Percentiles rank a stretch among this genome's conserved stretches.
These are phyloP conservation scores for Plasmodium sp. DNA, from an alignment of 169 alveolate species.

Conservation along the genomic window DNA sequence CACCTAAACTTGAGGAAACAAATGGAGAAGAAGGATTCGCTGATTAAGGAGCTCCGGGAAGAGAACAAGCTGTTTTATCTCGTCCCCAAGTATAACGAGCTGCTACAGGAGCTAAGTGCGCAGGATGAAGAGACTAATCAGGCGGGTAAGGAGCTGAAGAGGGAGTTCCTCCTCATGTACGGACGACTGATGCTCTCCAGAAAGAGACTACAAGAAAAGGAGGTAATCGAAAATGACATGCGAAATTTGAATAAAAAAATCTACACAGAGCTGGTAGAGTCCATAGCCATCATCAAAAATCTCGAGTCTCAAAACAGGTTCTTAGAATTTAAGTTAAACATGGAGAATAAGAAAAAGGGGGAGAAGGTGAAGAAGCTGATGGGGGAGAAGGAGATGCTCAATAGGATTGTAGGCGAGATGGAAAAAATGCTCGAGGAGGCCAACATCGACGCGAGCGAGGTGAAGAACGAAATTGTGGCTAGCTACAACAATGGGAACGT, in stretches of 20 bases:
- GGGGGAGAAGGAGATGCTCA: conserved; percentile 13
- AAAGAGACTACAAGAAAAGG: conserved; percentile 79
- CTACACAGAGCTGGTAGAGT: conserved; percentile 80
- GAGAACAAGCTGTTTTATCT: conserved; percentile 76
- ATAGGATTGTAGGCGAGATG: conserved; percentile 21
- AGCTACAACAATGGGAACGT: conserved; percentile 28
- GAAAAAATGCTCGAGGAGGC: conserved; percentile 42
- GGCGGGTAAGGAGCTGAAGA: conserved; percentile 73
- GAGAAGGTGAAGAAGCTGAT: conserved; percentile 21
- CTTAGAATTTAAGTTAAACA: conserved; percentile 35
- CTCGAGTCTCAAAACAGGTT: conserved; percentile 68
- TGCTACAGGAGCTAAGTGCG: conserved; percentile 46
- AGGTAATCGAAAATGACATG: conserved; percentile 81
- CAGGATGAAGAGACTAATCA: conserved; percentile 3
- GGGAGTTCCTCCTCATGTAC: conserved; percentile 82
- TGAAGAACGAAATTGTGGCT: conserved; percentile 59
- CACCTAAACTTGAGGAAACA: conserved; percentile 54
- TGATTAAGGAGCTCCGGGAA: conserved; percentile 70
- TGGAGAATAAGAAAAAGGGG: conserved; percentile 63
- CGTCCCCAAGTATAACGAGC: conserved; percentile 75
- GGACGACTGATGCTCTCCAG: conserved; percentile 77
- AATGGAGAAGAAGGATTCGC: conserved; percentile 34
- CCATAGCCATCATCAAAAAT: conserved; percentile 75
- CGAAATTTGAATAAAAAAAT: conserved; percentile 77
- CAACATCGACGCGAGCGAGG: conserved; percentile 16